Percentiles rank a stretch among this genome's conserved stretches.
Evolutionary conservation across 352 stramenopile species (phyloP).

Genomic region (Phytophthora macrochlamydospora): DNA sequence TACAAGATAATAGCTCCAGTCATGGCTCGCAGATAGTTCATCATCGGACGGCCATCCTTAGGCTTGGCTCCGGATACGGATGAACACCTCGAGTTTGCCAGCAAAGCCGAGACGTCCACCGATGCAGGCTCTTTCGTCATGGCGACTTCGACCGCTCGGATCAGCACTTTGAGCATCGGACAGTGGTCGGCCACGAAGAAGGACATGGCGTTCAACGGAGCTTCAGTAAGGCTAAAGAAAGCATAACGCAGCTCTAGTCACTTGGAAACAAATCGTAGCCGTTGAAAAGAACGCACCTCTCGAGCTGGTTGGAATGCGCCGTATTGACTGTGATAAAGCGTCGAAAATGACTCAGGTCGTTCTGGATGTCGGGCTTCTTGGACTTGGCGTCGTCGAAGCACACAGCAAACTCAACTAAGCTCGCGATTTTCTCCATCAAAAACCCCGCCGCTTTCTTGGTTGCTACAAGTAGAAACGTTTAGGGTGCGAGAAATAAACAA

Average conservation of each 20-base stretch:
- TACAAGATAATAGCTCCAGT: slow-evolving; percentile 63
- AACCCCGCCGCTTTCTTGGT: slow-evolving; percentile 44
- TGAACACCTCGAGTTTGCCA: slow-evolving; percentile 55
- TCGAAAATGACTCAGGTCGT: slow-evolving; percentile 68
- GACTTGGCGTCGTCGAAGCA: slow-evolving; percentile 62
- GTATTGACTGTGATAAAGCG: slow-evolving; percentile 47
- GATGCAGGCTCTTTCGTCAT: slow-evolving; percentile 41
- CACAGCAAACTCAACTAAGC: slow-evolving; percentile 58
- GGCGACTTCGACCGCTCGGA: slow-evolving; percentile 44
- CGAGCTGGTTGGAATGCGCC: slow-evolving; percentile 47
- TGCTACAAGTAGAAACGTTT: slow-evolving; percentile 9
- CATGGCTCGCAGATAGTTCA: slow-evolving; percentile 60
- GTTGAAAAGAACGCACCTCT: slow-evolving; percentile 30
- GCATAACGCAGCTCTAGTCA: not conserved
- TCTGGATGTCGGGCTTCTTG: slow-evolving; percentile 59
- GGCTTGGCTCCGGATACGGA: slow-evolving; percentile 32
- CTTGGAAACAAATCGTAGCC: slow-evolving; percentile 2
- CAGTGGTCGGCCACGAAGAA: slow-evolving; percentile 69
- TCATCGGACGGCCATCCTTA: slow-evolving; percentile 45
- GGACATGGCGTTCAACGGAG: slow-evolving; percentile 54
- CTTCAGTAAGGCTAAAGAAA: slow-evolving; percentile 36
- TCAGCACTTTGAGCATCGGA: slow-evolving; percentile 62
- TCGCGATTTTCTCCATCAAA: slow-evolving; percentile 58
- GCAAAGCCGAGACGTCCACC: slow-evolving; percentile 39
- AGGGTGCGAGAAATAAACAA: no score